phyloP scores from a whole-genome alignment of 768 basidiomycete species.

The Boletus subcaerulescens region DNA sequence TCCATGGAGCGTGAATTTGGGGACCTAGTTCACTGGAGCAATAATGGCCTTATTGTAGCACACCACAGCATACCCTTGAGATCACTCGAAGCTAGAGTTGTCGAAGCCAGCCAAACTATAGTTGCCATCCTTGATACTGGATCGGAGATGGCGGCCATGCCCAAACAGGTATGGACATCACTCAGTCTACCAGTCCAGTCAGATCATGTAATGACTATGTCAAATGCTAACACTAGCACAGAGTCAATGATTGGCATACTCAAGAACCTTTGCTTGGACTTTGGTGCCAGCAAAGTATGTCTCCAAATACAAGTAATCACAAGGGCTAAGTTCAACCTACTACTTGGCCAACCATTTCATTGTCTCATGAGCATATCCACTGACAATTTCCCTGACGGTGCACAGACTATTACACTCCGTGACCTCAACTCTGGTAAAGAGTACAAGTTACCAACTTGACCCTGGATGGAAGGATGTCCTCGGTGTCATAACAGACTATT shows the following conservation, averaged over 20 bases:
- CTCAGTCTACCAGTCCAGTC: not conserved
- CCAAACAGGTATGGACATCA: not conserved
- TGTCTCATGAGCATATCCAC: too few relatives aligned
- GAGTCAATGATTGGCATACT: not conserved
- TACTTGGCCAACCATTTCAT: too few relatives aligned
- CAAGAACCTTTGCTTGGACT: too few relatives aligned
- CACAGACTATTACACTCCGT: too few relatives aligned
- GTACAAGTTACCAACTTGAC: too few relatives aligned
- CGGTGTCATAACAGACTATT: too few relatives aligned
- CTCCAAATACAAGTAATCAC: too few relatives aligned
- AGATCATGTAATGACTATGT: not conserved
- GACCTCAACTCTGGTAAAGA: too few relatives aligned
- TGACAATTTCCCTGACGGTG: too few relatives aligned
- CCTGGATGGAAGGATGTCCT: too few relatives aligned
- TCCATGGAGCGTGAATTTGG: not conserved
- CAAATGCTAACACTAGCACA: not conserved
- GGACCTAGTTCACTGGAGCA: not conserved
- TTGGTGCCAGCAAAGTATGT: too few relatives aligned
- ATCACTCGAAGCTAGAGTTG: not conserved
- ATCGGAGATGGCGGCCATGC: not conserved
- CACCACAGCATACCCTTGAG: not conserved
- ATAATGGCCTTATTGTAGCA: not conserved
- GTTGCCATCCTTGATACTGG: not conserved
- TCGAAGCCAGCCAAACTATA: accelerated
- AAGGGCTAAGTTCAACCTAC: too few relatives aligned